These are phyloP conservation scores for Chlorophyllum brunneum DNA, from an alignment of 768 basidiomycete species.

Conservation along the genomic window DNA sequence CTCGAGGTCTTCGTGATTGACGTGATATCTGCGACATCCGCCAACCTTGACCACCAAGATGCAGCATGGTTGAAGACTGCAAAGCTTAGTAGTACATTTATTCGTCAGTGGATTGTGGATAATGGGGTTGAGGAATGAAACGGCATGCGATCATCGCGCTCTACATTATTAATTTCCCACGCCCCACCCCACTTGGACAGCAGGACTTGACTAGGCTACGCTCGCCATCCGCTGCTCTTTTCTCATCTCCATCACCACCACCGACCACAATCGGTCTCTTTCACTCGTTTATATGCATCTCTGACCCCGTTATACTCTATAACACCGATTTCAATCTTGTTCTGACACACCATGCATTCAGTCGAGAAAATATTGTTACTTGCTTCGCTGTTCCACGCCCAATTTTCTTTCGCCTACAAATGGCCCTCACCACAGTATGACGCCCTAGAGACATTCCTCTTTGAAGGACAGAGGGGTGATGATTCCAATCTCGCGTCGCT, in stretches of 20 bases:
- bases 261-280: constrained; percentile 1
- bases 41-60: constrained; percentile 61
- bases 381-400: neutral
- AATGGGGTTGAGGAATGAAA: constrained; percentile 16
- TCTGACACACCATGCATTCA: neutral
- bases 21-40: constrained; percentile 72
- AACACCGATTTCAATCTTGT: neutral
- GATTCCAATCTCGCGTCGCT: constrained; percentile 29
- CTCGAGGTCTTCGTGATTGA: constrained; percentile 79
- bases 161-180: neutral
- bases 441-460: constrained; percentile 29
- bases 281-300: constrained; percentile 14
- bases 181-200: neutral
- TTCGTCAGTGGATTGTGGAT: constrained; percentile 79
- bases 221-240: neutral
- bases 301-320: neutral
- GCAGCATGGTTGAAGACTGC: constrained; percentile 64
- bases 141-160: neutral
- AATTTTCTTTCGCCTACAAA: constrained; percentile 20
- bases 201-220: neutral
- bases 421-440: constrained; percentile 36
- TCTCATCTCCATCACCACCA: neutral
- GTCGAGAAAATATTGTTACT: neutral
- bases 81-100: constrained; percentile 95
- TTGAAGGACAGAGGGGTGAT: constrained; percentile 28